Conservation (phyloP, 2,329 filamentous ascomycete species). For the Alternaria hordeiaustralica region DNA sequence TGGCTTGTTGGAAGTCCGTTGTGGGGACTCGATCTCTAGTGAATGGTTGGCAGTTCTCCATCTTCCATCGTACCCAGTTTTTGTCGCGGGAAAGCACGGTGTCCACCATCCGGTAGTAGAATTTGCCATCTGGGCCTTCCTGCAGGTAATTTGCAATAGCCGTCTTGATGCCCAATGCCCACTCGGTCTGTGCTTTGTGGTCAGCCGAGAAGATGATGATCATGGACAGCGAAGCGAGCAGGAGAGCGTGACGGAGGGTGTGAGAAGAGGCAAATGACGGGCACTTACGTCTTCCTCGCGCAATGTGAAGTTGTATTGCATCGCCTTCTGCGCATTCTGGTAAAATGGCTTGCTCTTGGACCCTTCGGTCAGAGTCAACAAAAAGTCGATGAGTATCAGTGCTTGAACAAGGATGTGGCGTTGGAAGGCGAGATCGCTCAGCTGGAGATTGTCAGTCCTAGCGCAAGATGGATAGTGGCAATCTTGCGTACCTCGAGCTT, state of each 20-base stretch:
- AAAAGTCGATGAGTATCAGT: slow-evolving; percentile 91
- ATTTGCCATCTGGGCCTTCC: slow-evolving; percentile 80
- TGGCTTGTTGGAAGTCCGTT: slow-evolving; percentile 72
- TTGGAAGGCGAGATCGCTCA: slow-evolving; percentile 92
- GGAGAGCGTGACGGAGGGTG: slow-evolving; percentile 19
- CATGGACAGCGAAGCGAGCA: slow-evolving; percentile 25
- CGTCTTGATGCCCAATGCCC: slow-evolving; percentile 79
- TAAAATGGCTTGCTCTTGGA: slow-evolving; percentile 80
- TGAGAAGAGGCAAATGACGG: slow-evolving; percentile 17
- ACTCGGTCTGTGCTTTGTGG: slow-evolving; percentile 69
- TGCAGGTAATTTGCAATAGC: slow-evolving; percentile 84
- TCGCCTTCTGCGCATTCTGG: slow-evolving; percentile 79
- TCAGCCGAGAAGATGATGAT: slow-evolving; percentile 42
- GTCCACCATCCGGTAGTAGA: slow-evolving; percentile 96
- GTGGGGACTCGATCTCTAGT: slow-evolving; percentile 74
- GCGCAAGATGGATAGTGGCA: slow-evolving; percentile 21
- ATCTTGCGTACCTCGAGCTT: slow-evolving; percentile 76
- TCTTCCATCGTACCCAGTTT: slow-evolving; percentile 99
- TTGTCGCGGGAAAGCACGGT: slow-evolving; percentile 95
- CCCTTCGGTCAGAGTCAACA: slow-evolving; percentile 84
- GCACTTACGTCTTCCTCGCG: slow-evolving; percentile 80
- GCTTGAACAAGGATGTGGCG: slow-evolving; percentile 94
- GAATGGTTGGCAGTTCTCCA: slow-evolving; percentile 89
- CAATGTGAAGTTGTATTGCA: slow-evolving; percentile 79
- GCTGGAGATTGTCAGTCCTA: slow-evolving; percentile 57